Evolutionary conservation across 257 asterid genomes (phyloP).

Genomic region (Pogostemon cablin): DNA sequence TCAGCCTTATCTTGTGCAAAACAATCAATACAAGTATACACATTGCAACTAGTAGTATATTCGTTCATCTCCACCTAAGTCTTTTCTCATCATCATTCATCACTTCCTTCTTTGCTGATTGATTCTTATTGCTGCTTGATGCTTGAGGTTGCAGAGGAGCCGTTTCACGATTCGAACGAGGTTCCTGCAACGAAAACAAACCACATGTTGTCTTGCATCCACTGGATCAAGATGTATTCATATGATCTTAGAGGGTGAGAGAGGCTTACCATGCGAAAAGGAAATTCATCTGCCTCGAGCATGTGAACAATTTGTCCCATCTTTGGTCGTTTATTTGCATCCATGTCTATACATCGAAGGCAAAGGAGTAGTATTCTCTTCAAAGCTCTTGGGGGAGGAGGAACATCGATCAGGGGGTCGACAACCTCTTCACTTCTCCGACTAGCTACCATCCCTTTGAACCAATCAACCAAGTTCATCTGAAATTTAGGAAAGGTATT

Average conservation of each 20-base stretch:
- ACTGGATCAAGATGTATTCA: too few species aligned
- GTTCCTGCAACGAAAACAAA: constrained; percentile 53
- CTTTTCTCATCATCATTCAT: constrained; percentile 48
- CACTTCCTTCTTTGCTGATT: constrained; percentile 41
- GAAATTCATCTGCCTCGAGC: constrained; percentile 96
- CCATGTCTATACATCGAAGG: constrained; percentile 89
- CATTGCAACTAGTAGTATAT: constrained; percentile 40
- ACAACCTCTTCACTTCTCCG: constrained; percentile 81
- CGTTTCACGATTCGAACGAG: constrained; percentile 58
- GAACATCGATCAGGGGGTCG: constrained; percentile 71
- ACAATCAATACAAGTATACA: constrained; percentile 28
- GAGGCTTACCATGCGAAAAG: constrained; percentile 68
- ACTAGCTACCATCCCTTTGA: constrained; percentile 86
- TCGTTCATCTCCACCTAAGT: constrained; percentile 44
- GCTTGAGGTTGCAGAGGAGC: constrained; percentile 48
- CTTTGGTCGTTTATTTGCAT: constrained; percentile 91
- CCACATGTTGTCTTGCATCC: too few species aligned
- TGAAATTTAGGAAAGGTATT: constrained; percentile 41
- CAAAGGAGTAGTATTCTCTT: constrained; percentile 79
- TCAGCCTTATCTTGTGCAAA: constrained; percentile 26
- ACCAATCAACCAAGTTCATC: constrained; percentile 98
- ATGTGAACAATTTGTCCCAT: constrained; percentile 97
- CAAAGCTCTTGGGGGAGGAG: constrained; percentile 79
- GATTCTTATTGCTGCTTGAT: constrained; percentile 37
- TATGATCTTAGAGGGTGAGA: background rate